Evolutionary conservation across 2,329 filamentous ascomycete species (phyloP), one percentile per base, ranked within the genome.

Genomic region (Onygenales sp.): DNA sequence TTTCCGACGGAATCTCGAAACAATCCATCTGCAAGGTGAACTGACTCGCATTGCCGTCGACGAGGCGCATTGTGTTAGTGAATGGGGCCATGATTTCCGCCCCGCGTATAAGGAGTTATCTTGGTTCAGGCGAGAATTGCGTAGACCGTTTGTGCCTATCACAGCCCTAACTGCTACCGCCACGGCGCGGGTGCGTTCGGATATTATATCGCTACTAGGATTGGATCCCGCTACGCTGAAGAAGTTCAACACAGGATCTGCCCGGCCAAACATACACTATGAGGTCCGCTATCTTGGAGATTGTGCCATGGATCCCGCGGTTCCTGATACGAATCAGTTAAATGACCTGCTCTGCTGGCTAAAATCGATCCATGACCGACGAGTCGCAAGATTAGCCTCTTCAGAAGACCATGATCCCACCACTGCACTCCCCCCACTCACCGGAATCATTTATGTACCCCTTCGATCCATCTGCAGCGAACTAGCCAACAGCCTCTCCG

Each of bases 31-130:
- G 54, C 90, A 96, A 67, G 81, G 81, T 54, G 88, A 96, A 70
- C 80, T 97, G n/a, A 85, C 86, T 8, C 83, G 92, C 11, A 82
- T 97, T 58, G 92, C 87, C 47, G 84, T 97, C 54, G 92, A 97
- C 64, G 92, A 97, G 72, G 92, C 92, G 2, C 92, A 97, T 68
- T 97, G 92, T 68, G 95, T 97, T 61, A 95, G 88, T 27, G 91
- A 96, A 83, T 96, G 92, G 92, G 92, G 92, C 1, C 91, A 97
- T 67, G 92, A 97, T 68, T 97, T 97, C 66, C 86, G 92, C n/a
- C 87, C 85, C 37, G 87, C 90, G 54, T 97, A 95, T 70, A 90
- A 93, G 65, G 81, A 86, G 17, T 78, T 97, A 6, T 85, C 82
- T 2, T 96, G 88, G 83, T 93, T 97, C 74, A 67, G 61, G 45